Evolutionary conservation across 1,284 basidiomycete genomes (phyloP).

Genomic region (Jaminaea rosea): DNA sequence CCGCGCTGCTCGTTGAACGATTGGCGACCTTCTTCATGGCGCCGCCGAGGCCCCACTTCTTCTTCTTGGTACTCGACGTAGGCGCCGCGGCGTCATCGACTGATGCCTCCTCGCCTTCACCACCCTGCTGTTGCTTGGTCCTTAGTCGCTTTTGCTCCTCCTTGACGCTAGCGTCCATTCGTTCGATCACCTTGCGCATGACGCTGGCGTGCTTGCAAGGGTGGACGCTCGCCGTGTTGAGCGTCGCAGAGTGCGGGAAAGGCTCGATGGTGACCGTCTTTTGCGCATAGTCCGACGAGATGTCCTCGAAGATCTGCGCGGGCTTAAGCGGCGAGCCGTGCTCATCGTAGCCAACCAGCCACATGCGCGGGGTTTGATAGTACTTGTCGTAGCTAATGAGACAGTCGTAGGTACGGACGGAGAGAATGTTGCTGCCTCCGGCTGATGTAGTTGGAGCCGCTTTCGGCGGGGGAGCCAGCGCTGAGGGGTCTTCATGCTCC

Average conservation of each 20-base stretch:
- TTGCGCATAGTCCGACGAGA: constrained; percentile 91
- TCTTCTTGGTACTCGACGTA: constrained; percentile 64
- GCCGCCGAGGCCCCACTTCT: constrained; percentile 57
- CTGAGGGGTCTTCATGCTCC: constrained; percentile 37
- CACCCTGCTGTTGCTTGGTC: constrained; percentile 47
- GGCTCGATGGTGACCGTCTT: constrained; percentile 98
- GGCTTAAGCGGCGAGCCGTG: constrained; percentile 51
- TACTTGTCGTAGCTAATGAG: constrained; percentile 97
- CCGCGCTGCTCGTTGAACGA: not conserved
- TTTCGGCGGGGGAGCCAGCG: constrained; percentile 3
- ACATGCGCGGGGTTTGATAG: constrained; percentile 42
- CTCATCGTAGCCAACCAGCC: constrained; percentile 45
- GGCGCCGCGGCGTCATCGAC: not conserved
- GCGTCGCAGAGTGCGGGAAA: constrained; percentile 80
- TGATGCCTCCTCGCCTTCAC: constrained; percentile 1
- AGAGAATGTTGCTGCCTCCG: constrained; percentile 61
- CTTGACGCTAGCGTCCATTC: constrained; percentile 66
- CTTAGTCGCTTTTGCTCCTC: constrained; percentile 50
- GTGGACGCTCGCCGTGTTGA: constrained; percentile 63
- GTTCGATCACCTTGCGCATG: constrained; percentile 99
- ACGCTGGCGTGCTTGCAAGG: constrained; percentile 98
- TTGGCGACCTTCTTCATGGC: constrained; percentile 63
- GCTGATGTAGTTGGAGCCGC: constrained; percentile 60
- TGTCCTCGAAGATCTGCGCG: constrained; percentile 89
- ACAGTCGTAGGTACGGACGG: constrained; percentile 96